Evolutionary conservation across 23 red algal species (phyloP).

Genomic region (Gracilaria vermiculophylla): DNA sequence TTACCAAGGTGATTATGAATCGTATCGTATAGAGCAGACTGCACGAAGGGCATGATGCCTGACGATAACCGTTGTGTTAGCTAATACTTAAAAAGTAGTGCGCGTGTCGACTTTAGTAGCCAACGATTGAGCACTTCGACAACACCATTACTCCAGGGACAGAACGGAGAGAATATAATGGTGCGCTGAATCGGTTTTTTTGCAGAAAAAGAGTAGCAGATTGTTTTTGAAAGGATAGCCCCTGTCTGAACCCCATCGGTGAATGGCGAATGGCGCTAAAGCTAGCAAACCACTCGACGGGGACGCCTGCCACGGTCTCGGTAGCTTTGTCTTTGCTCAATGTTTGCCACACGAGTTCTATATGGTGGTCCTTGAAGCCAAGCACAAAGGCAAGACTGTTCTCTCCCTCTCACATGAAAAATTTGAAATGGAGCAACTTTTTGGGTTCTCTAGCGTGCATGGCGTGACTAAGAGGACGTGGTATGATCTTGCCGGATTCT

Average conservation of each 20-base stretch:
- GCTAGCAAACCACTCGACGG: background rate
- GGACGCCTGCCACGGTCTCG: background rate
- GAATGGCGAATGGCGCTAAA: background rate
- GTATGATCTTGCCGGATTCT: background rate
- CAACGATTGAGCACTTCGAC: background rate
- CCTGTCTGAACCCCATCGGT: too few relatives aligned
- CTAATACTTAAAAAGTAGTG: constrained; percentile 1
- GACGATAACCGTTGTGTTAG: background rate
- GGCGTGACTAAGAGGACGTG: constrained; percentile 31
- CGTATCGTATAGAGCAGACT: background rate
- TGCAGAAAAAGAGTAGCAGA: too few relatives aligned
- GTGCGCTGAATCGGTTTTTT: too few relatives aligned
- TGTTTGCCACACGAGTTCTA: background rate
- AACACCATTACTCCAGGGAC: too few relatives aligned
- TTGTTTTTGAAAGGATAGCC: background rate
- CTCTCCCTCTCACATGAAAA: background rate
- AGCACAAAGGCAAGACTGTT: background rate
- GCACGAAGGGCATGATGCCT: background rate
- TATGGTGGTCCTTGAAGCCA: constrained; percentile 16
- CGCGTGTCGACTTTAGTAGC: background rate
- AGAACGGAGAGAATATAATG: too few relatives aligned
- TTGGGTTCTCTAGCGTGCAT: constrained; percentile 1
- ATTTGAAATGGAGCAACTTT: constrained; percentile 17
- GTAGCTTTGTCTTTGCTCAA: background rate
- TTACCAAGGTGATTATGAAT: background rate